A percentile compares a stretch with the other conserved stretches of the same genome.
phyloP scores from a whole-genome alignment of 164 flowering plant genomes.

The Vitis riparia region DNA sequence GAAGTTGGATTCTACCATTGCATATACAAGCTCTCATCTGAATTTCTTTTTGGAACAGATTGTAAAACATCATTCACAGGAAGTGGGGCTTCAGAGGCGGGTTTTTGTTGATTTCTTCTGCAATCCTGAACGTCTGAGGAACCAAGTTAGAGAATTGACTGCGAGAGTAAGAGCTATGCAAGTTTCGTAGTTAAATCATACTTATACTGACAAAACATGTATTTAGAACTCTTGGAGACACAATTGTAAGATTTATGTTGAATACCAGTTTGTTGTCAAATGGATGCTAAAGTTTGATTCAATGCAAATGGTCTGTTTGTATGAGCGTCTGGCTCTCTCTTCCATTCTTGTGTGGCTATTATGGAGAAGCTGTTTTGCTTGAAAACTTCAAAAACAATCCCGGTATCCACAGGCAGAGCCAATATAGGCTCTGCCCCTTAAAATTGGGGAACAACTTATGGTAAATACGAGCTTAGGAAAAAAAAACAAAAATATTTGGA shows the following conservation, averaged over 20 bases:
- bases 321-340: too few relatives aligned
- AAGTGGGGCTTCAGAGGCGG: constrained; percentile 79
- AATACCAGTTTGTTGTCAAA: neutral
- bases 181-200: constrained; percentile 27
- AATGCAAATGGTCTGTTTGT: neutral
- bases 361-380: too few relatives aligned
- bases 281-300: neutral
- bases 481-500: too few relatives aligned
- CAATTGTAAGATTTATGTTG: neutral
- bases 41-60: constrained; percentile 45
- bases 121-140: constrained; percentile 90
- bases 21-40: neutral
- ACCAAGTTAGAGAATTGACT: constrained; percentile 78
- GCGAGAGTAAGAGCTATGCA: constrained; percentile 83
- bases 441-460: too few relatives aligned
- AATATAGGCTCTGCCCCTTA: too few relatives aligned
- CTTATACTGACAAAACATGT: neutral
- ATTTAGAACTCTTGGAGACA: neutral
- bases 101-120: constrained; percentile 94
- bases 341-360: too few relatives aligned
- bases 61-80: constrained; percentile 85
- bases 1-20: too few relatives aligned
- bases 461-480: too few relatives aligned
- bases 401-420: too few relatives aligned
- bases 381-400: too few relatives aligned